phyloP scores from a whole-genome alignment of 169 alveolate species.

The Plasmodium falciparum region DNA sequence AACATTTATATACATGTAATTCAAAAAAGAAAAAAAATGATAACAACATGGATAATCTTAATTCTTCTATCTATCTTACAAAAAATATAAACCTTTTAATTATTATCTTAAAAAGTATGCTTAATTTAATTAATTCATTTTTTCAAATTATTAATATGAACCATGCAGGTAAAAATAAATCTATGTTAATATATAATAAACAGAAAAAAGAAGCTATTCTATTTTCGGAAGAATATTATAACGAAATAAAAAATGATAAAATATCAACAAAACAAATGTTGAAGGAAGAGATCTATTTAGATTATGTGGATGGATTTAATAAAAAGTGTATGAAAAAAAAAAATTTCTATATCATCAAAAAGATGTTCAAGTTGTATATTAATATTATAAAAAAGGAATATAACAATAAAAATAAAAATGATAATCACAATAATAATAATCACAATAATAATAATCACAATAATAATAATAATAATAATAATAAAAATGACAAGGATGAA shows the following conservation, averaged over 20 bases:
- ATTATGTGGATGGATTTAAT: conserved; percentile 5
- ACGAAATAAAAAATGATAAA: conserved; percentile 34
- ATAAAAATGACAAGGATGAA: no score
- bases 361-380: conserved; percentile 14
- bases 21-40: conserved; percentile 26
- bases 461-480: no score
- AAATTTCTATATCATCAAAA: conserved; percentile 40
- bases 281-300: conserved; percentile 2
- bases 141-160: conserved; percentile 10
- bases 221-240: conserved; percentile 35
- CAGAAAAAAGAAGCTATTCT: conserved; percentile 16
- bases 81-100: conserved; percentile 9
- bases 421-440: no score
- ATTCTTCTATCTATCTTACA: background rate
- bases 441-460: no score
- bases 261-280: background rate
- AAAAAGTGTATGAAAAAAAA: conserved; percentile 29
- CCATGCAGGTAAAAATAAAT: conserved; percentile 31
- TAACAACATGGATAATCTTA: background rate
- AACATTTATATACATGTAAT: background rate
- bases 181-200: conserved; percentile 5
- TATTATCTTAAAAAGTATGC: conserved; percentile 15
- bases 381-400: background rate
- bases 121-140: conserved; percentile 28
- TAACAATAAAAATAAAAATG: background rate